Conservation (phyloP, 2,329 filamentous ascomycete genomes). For the Colletotrichum magnum region DNA sequence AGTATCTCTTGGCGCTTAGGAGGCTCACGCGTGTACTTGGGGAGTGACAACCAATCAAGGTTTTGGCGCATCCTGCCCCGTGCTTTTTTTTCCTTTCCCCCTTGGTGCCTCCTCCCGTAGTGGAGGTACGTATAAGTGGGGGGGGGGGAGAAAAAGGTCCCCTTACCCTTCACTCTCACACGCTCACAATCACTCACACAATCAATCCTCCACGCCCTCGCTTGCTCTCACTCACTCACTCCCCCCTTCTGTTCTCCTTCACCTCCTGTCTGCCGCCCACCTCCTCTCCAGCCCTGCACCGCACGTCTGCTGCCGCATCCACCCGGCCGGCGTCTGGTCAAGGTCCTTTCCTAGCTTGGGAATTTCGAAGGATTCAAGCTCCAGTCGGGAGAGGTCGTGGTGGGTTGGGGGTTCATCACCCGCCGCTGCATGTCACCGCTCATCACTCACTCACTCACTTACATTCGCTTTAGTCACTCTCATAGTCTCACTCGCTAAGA, state of each 20-base stretch:
- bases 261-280: not conserved
- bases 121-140: constrained; percentile 4
- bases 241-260: not conserved
- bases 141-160: constrained; percentile 3
- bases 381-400: not conserved
- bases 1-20: constrained; percentile 39
- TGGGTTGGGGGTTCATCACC: not conserved
- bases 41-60: constrained; percentile 40
- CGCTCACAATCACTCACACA: too few species aligned
- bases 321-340: constrained; percentile 1
- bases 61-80: constrained; percentile 40
- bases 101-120: not conserved
- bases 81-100: constrained; percentile 6
- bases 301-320: not conserved
- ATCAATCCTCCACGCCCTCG: constrained; percentile 7
- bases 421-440: not conserved
- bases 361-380: not conserved
- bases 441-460: not conserved
- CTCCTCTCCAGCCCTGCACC: constrained; percentile 28
- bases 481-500: not conserved
- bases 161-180: constrained; percentile 14
- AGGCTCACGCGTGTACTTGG: constrained; percentile 37
- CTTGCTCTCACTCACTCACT: not conserved
- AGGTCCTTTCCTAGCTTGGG: constrained; percentile 7
- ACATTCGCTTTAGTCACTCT: not conserved